Evolutionary conservation across 176 grass and related monocot species (phyloP).

Genomic region (Juncus effusus): DNA sequence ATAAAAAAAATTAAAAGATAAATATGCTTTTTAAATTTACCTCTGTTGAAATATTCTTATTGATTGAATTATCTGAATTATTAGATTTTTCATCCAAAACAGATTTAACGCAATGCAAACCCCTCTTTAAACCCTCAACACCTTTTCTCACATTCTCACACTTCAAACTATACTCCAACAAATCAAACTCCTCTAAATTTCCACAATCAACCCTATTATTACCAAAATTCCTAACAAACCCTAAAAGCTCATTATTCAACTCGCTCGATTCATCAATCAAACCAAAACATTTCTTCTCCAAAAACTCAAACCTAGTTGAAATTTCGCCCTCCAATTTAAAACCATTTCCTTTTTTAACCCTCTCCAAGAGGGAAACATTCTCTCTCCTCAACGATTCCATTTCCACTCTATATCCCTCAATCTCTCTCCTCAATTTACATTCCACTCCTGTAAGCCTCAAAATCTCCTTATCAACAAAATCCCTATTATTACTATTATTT

Average conservation of each 20-base stretch:
- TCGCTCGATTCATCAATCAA: constrained; percentile 57
- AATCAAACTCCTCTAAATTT: constrained; percentile 34
- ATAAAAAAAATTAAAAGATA: not conserved
- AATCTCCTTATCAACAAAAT: constrained; percentile 58
- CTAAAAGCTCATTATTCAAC: constrained; percentile 48
- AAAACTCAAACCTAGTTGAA: constrained; percentile 43
- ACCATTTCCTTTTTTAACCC: constrained; percentile 38
- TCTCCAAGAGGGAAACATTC: constrained; percentile 59
- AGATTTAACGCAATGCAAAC: constrained; percentile 37
- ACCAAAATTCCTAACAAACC: constrained; percentile 35
- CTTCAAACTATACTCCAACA: constrained; percentile 55
- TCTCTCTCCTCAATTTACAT: constrained; percentile 69
- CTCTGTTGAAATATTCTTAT: constrained; percentile 19
- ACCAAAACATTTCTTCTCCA: constrained; percentile 63
- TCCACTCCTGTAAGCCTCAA: constrained; percentile 70
- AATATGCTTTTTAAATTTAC: constrained; percentile 9
- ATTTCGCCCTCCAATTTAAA: constrained; percentile 61
- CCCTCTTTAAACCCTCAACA: constrained; percentile 58
- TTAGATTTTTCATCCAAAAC: constrained; percentile 49
- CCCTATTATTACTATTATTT: constrained; percentile 31
- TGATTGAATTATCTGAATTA: constrained; percentile 28
- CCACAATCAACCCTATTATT: constrained; percentile 26
- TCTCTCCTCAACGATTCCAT: constrained; percentile 68
- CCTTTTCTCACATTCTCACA: constrained; percentile 61
- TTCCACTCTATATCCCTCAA: constrained; percentile 51